Evolutionary conservation across 148 eudicot genomes (phyloP).

Genomic region (Cornus kousa): DNA sequence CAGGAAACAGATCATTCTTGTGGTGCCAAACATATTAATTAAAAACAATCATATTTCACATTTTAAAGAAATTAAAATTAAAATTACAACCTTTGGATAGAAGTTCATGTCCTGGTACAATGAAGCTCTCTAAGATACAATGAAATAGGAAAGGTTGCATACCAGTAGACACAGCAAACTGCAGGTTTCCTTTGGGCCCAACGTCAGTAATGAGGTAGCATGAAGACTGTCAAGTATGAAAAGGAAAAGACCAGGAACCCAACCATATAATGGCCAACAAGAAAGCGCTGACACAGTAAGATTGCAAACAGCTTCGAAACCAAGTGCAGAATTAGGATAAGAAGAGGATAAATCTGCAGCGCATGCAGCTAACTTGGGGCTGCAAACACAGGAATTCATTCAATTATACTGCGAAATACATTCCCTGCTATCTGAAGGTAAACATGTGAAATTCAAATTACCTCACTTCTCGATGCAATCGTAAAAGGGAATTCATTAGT

Average conservation of each 20-base stretch:
- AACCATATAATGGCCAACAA: constrained; percentile 90
- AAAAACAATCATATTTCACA: constrained; percentile 20
- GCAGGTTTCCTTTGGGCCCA: constrained; percentile 96
- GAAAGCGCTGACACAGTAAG: constrained; percentile 92
- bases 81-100: neutral
- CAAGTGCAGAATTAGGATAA: constrained; percentile 77
- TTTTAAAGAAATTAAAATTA: neutral
- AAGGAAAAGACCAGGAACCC: constrained; percentile 94
- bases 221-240: constrained; percentile 87
- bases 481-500: constrained; percentile 79
- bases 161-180: constrained; percentile 83
- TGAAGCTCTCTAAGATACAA: neutral
- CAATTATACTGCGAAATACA: constrained; percentile 1
- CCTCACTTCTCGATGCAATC: constrained; percentile 93
- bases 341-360: constrained; percentile 67
- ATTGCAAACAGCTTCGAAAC: constrained; percentile 83
- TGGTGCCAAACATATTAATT: constrained; percentile 6
- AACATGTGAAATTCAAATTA: constrained; percentile 15
- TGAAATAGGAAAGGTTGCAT: constrained; percentile 17
- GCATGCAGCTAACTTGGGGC: constrained; percentile 90
- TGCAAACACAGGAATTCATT: constrained; percentile 36
- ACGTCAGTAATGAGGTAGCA: constrained; percentile 66
- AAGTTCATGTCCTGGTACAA: neutral
- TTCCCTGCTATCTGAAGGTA: neutral
- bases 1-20: constrained; percentile 91